Evolutionary conservation across 345 rosid genomes (phyloP), one percentile per base, ranked within the genome.

Genomic region (Eucalyptus albens): DNA sequence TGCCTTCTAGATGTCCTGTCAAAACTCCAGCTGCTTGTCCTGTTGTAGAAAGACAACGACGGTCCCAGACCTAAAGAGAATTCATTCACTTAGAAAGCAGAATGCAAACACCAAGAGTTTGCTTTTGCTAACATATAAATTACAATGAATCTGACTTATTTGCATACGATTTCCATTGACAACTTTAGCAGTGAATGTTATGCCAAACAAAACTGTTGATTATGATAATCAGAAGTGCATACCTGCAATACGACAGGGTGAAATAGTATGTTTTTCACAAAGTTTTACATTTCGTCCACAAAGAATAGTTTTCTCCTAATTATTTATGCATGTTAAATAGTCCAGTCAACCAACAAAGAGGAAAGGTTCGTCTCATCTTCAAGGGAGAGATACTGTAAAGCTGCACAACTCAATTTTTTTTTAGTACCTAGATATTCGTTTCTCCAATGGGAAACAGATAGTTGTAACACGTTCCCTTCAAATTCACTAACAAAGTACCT

Each of bases 1-100:
- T 90, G 89, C 97, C 96, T 94, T 95, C 94, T 77, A 95, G 90
- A 92, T 96, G 97, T 88, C 96, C 96, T 65, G 90, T 91, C 94
- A 95, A 91, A 62, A 94, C 94, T 87, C 97, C 97, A 45, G 91
- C 93, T 65, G 94, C 93, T 90, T 92, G 91, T 69, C 96, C 95
- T 89, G 88, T 90, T 55, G 92, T 47, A 82, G 77, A 90, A 90
- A 93, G 90, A 92, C 96, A 95, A 51, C 97, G 96, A 89, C 96
- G 91, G 88, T 95, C 97, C 96, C 96, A 95, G 88, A 95, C 96
- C 96, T 94, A 89, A 77, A 87, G n/a, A 44, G 17, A 19, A 65
- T 15, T 33, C 15, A 42, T 50, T 80, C 37, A 88, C 9, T 24
- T 44, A 17, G 8, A 82, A 50, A 45, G 86, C 19, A 49, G 37